phyloP scores from a whole-genome alignment of 768 basidiomycete species.

The Mycena pura region DNA sequence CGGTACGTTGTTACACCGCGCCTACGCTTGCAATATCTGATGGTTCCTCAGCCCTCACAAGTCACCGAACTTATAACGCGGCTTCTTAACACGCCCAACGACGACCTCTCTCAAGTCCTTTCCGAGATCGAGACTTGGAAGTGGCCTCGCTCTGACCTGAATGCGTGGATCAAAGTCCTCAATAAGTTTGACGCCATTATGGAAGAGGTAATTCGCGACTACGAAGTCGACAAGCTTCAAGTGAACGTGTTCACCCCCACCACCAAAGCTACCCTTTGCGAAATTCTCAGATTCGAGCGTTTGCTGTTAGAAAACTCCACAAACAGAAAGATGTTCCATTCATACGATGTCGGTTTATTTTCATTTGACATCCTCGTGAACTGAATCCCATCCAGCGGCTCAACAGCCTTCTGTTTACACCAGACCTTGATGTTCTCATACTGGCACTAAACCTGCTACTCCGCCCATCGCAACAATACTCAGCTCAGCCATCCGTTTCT shows the following conservation, averaged over 20 bases:
- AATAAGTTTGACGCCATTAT: slow-evolving; percentile 95
- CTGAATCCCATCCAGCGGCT: slow-evolving; percentile 65
- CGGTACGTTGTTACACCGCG: slow-evolving; percentile 54
- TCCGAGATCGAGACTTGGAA: slow-evolving; percentile 81
- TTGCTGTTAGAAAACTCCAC: slow-evolving; percentile 96
- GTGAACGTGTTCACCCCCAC: slow-evolving; percentile 75
- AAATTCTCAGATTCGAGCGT: slow-evolving; percentile 88
- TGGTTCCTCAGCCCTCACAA: slow-evolving; percentile 53
- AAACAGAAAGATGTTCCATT: slow-evolving; percentile 93
- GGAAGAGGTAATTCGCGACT: slow-evolving; percentile 81
- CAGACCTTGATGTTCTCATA: slow-evolving; percentile 88
- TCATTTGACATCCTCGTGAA: slow-evolving; percentile 17
- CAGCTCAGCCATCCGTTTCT: slow-evolving; percentile 83
- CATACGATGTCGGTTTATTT: slow-evolving; percentile 86
- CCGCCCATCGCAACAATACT: slow-evolving; percentile 95
- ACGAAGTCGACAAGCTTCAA: slow-evolving; percentile 87
- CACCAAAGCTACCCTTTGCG: slow-evolving; percentile 76
- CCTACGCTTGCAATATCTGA: slow-evolving; percentile 27
- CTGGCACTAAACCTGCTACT: slow-evolving; percentile 85
- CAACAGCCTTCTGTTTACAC: slow-evolving; percentile 85
- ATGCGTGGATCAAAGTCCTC: slow-evolving; percentile 94
- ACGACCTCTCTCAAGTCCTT: slow-evolving; percentile 75
- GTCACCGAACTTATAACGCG: slow-evolving; percentile 81
- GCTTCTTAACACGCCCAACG: slow-evolving; percentile 68
- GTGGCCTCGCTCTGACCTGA: slow-evolving; percentile 96